These are phyloP conservation scores for Berkeleyomyces rouxiae DNA, from an alignment of 2,329 filamentous ascomycete species.

Conservation along the genomic window DNA sequence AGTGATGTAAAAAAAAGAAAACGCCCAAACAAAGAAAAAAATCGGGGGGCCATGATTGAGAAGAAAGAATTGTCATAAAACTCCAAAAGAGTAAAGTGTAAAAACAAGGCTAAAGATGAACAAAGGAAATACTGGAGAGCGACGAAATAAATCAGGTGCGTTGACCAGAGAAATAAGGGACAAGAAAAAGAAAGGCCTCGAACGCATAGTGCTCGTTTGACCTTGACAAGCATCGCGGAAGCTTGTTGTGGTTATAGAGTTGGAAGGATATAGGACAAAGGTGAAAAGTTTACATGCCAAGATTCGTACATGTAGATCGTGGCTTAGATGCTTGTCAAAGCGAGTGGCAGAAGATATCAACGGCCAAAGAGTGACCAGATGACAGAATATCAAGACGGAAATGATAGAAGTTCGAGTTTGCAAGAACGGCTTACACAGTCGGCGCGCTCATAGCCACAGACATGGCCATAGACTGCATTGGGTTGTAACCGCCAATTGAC, in stretches of 20 bases:
- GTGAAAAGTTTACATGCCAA: conserved; percentile 12
- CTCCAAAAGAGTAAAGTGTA: not conserved
- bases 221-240: not conserved
- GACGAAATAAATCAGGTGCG: conserved; percentile 16
- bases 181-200: conserved; percentile 8
- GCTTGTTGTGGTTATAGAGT: not conserved
- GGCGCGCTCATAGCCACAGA: conserved; percentile 46
- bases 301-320: conserved; percentile 13
- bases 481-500: conserved; percentile 32
- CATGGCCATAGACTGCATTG: conserved; percentile 45
- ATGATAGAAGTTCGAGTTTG: not conserved
- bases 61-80: conserved; percentile 4
- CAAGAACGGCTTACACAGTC: conserved; percentile 6
- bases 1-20: not conserved
- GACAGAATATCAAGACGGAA: conserved; percentile 8
- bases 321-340: conserved; percentile 13
- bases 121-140: conserved; percentile 7
- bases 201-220: conserved; percentile 8
- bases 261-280: not conserved
- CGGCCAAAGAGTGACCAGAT: conserved; percentile 12
- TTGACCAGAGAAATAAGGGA: conserved; percentile 11
- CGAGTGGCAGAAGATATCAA: conserved; percentile 15
- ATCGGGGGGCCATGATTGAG: not conserved
- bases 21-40: not conserved
- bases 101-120: conserved; percentile 3